A percentile compares a stretch with the other conserved stretches of the same genome.
Evolutionary conservation across 2,329 filamentous ascomycete species (phyloP).

Genomic region (Diaporthe ampelina): DNA sequence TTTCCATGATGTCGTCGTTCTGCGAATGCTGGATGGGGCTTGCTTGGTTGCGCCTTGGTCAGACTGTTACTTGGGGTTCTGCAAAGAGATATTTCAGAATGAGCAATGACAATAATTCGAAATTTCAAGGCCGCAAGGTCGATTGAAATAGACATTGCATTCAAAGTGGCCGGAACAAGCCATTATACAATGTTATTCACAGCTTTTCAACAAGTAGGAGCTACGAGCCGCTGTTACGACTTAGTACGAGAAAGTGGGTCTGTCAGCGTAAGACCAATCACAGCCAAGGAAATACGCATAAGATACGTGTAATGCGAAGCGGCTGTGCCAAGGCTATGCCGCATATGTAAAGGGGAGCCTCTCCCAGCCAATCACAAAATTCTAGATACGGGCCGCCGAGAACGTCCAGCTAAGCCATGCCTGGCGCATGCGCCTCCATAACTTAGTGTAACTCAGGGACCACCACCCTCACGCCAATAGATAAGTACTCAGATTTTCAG

Average conservation of each 20-base stretch:
- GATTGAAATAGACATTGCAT: background rate
- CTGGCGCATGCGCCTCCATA: background rate
- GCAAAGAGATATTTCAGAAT: background rate
- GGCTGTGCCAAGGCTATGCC: background rate
- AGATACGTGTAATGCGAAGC: background rate
- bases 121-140: background rate
- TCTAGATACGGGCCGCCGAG: background rate
- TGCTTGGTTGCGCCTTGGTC: no score
- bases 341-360: background rate
- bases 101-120: background rate
- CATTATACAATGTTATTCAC: background rate
- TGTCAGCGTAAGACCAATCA: background rate
- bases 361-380: background rate
- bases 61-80: background rate
- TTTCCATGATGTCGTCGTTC: background rate
- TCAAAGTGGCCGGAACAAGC: background rate
- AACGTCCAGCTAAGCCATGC: background rate
- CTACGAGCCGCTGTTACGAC: background rate
- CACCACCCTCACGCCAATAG: background rate
- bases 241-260: background rate
- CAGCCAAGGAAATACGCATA: background rate
- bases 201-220: no score
- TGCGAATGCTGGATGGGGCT: background rate
- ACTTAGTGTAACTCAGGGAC: background rate
- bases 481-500: background rate